Evolutionary conservation across 2,329 filamentous ascomycete species (phyloP).

Genomic region (Sclerotiophoma versabilis): DNA sequence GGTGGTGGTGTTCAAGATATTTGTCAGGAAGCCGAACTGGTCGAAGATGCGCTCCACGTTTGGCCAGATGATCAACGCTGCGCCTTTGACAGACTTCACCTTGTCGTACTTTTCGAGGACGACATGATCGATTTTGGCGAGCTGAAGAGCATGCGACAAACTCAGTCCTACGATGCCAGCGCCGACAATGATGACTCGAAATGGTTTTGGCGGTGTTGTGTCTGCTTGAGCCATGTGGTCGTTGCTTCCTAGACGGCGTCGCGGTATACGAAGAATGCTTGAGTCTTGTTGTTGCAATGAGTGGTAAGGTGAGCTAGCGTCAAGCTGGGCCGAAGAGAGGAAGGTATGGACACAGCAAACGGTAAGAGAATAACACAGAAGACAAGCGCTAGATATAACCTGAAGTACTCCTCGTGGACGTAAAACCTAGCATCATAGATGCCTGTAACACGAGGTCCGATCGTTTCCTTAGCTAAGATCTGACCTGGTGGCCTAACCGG

Average conservation of each 20-base stretch:
- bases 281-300: no score
- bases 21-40: conserved; percentile 29
- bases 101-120: conserved; percentile 33
- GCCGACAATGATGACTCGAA: conserved; percentile 28
- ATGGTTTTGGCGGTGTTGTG: conserved; percentile 13
- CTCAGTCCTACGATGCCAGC: conserved; percentile 29
- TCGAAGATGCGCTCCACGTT: conserved; percentile 31
- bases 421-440: background rate
- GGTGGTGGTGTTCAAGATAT: conserved; percentile 14
- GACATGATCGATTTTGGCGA: conserved; percentile 31
- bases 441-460: background rate
- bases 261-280: background rate
- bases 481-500: conserved; percentile 1
- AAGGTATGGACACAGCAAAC: background rate
- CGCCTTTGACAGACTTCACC: conserved; percentile 30
- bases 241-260: background rate
- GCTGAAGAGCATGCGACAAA: conserved; percentile 29
- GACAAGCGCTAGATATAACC: background rate
- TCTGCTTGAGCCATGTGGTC: conserved; percentile 7
- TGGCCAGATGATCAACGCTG: conserved; percentile 31
- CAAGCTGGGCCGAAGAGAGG: no score
- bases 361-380: background rate
- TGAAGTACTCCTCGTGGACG: background rate
- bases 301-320: no score
- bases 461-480: background rate